These are phyloP conservation scores for slime mould (Dictyostelium discoideum) DNA, from an alignment of 78 protist genomes.

Conservation along the genomic window DNA sequence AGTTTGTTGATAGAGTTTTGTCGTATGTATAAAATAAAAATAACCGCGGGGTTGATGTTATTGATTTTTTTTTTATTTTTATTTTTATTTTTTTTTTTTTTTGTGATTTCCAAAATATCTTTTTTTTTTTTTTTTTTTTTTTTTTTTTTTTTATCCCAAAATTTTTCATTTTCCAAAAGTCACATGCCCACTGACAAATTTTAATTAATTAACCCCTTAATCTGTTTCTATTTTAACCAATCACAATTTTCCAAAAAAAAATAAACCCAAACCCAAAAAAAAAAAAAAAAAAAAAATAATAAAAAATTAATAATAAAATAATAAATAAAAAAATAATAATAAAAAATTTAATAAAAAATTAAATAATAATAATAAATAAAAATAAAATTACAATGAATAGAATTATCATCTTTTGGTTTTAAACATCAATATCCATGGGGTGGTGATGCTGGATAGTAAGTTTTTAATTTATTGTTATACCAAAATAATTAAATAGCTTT, in stretches of 20 bases:
- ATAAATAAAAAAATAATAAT: too few relatives aligned
- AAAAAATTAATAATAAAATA: too few relatives aligned
- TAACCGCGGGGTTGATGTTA: not conserved
- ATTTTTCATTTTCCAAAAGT: not conserved
- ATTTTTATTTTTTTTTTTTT: not conserved
- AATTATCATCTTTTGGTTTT: slow-evolving; percentile 73
- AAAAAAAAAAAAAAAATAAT: not conserved
- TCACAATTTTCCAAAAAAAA: not conserved
- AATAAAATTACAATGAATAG: not conserved
- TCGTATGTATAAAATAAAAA: not conserved
- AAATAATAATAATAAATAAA: not conserved
- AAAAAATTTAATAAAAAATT: not conserved
- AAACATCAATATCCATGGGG: slow-evolving; percentile 67
- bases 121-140: not conserved
- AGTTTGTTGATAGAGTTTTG: slow-evolving; percentile 34
- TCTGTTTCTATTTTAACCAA: not conserved
- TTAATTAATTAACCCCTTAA: not conserved
- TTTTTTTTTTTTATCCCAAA: not conserved
- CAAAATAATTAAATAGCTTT: too few relatives aligned
- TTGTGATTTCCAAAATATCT: not conserved
- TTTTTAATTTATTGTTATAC: not conserved
- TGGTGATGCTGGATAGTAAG: slow-evolving; percentile 48
- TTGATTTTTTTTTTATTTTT: not conserved
- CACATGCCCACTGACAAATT: not conserved
- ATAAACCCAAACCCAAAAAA: too few relatives aligned